A percentile compares a stretch with the other conserved stretches of the same genome.
Evolutionary conservation across 2,329 filamentous ascomycete genomes (phyloP).

Genomic region (Aspergillus quadrilineatus): DNA sequence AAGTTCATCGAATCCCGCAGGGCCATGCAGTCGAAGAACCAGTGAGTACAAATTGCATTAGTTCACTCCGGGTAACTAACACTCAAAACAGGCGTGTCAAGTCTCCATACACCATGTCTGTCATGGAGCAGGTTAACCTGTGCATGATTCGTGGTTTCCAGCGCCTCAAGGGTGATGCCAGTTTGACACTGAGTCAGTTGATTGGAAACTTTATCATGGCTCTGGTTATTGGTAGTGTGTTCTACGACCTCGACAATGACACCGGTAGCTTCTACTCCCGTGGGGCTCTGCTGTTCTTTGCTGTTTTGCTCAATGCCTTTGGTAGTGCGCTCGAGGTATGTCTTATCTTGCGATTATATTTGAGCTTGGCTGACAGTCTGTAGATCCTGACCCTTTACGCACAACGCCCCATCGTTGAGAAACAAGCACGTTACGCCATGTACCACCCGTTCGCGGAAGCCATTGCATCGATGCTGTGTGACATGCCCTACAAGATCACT

Average conservation of each 20-base stretch:
- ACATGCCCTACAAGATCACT: slow-evolving; percentile 78
- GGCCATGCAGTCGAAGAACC: slow-evolving; percentile 45
- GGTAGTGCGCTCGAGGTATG: slow-evolving; percentile 69
- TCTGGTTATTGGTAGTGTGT: slow-evolving; percentile 76
- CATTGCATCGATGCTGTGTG: slow-evolving; percentile 80
- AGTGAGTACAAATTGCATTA: slow-evolving; percentile 21
- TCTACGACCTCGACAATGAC: slow-evolving; percentile 69
- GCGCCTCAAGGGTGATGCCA: slow-evolving; percentile 73
- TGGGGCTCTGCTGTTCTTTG: slow-evolving; percentile 81
- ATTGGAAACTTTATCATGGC: slow-evolving; percentile 71
- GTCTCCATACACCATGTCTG: slow-evolving; percentile 82
- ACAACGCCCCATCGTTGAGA: slow-evolving; percentile 89
- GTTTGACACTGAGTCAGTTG: slow-evolving; percentile 65
- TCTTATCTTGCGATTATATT: not conserved
- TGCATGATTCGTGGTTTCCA: slow-evolving; percentile 80
- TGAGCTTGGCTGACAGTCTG: slow-evolving; percentile 16
- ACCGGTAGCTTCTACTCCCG: slow-evolving; percentile 75
- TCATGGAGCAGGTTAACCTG: slow-evolving; percentile 70
- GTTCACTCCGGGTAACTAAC: slow-evolving; percentile 1
- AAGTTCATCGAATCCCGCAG: slow-evolving; percentile 43
- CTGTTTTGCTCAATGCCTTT: slow-evolving; percentile 82
- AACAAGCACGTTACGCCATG: slow-evolving; percentile 80
- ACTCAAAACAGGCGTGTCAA: slow-evolving; percentile 51
- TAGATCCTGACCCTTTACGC: slow-evolving; percentile 80
- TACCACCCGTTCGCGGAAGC: slow-evolving; percentile 90